Evolutionary conservation across 2,329 filamentous ascomycete genomes (phyloP).

Genomic region (Apiospora pterosperma): DNA sequence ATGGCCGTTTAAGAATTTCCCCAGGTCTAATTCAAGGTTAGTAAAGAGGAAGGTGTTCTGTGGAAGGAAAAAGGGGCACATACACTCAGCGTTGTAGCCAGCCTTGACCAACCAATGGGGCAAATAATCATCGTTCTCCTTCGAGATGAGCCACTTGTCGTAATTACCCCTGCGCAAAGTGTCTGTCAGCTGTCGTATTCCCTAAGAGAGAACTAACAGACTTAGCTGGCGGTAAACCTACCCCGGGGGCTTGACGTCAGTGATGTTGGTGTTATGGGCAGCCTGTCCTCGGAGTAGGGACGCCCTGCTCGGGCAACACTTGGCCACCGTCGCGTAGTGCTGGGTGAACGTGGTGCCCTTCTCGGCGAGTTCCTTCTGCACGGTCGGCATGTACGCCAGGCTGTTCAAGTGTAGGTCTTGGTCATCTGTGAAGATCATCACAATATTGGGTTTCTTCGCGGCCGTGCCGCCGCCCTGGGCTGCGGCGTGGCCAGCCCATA

Average conservation of each 20-base stretch:
- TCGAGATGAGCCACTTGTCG: conserved; percentile 13
- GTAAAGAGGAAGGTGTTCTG: neutral
- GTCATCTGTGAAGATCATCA: neutral
- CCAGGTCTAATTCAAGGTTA: neutral
- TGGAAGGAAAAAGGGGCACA: neutral
- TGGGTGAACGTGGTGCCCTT: conserved; percentile 23
- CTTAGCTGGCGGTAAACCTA: neutral
- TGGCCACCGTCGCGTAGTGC: conserved; percentile 25
- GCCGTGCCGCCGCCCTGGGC: neutral
- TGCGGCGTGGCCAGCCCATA: neutral
- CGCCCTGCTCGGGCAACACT: conserved; percentile 24
- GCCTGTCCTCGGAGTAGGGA: conserved; percentile 20
- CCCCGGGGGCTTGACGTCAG: neutral
- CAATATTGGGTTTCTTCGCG: neutral
- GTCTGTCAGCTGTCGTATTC: neutral
- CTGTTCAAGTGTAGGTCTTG: neutral
- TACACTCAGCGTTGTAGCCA: conserved; percentile 13
- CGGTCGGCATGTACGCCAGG: neutral
- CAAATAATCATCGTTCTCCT: conserved; percentile 12
- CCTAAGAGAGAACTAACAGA: neutral
- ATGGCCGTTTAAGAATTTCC: conserved; percentile 8
- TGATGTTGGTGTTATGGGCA: neutral
- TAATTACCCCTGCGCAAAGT: conserved; percentile 9
- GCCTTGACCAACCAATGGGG: conserved; percentile 13
- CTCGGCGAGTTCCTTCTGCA: conserved; percentile 16